These are phyloP conservation scores for Globisporangium iwayamae DNA, from an alignment of 352 stramenopile species.

Conservation along the genomic window DNA sequence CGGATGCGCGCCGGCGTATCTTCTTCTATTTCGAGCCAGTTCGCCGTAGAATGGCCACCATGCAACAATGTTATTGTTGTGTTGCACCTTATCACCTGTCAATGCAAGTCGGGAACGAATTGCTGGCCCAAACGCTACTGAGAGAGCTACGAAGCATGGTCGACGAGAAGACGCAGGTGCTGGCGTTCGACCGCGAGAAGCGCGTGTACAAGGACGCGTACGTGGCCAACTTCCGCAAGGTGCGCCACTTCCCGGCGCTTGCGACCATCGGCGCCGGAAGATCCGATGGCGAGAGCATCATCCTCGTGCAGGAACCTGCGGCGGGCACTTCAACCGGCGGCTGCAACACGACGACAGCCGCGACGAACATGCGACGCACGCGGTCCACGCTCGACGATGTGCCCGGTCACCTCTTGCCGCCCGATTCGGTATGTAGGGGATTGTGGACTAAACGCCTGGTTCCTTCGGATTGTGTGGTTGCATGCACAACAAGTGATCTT, in stretches of 20 bases:
- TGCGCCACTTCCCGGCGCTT: conserved; percentile 74
- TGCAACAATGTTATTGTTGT: not conserved
- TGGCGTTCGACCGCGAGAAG: conserved; percentile 72
- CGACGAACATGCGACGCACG: conserved; percentile 4
- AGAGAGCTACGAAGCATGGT: not conserved
- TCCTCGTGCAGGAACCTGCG: conserved; percentile 49
- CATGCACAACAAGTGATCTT: not conserved
- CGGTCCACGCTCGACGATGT: conserved; percentile 31
- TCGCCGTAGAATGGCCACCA: not conserved
- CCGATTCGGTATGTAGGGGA: conserved; percentile 34
- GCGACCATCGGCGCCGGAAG: conserved; percentile 43
- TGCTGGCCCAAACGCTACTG: not conserved
- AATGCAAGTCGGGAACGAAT: not conserved
- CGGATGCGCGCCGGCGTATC: conserved; percentile 9
- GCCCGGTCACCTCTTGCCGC: conserved; percentile 46
- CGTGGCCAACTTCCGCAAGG: conserved; percentile 62
- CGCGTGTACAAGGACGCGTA: conserved; percentile 75
- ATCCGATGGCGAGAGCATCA: conserved; percentile 55
- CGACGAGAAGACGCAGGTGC: conserved; percentile 41
- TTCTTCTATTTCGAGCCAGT: conserved; percentile 15
- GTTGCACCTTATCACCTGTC: not conserved
- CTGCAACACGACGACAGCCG: not conserved
- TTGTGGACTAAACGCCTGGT: not conserved
- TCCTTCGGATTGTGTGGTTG: not conserved
- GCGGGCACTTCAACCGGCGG: conserved; percentile 8